phyloP scores from a whole-genome alignment of 2,329 filamentous ascomycete genomes.

The Nigrospora sphaerica region DNA sequence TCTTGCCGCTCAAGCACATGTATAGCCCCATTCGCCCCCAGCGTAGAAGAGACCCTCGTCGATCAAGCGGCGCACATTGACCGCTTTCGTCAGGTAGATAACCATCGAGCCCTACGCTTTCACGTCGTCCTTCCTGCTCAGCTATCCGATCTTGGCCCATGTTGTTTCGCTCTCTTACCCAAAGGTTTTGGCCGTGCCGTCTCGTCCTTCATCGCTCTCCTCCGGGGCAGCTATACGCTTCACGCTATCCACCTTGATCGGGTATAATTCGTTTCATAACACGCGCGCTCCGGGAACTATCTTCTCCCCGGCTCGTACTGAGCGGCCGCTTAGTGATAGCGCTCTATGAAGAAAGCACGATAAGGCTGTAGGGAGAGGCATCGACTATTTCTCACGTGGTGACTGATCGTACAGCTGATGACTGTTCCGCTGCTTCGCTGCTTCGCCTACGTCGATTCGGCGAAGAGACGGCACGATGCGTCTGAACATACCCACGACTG shows the following conservation, averaged over 20 bases:
- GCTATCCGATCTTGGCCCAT: slow-evolving; percentile 15
- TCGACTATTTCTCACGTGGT: too few species aligned
- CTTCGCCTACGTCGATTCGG: too few species aligned
- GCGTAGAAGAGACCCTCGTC: slow-evolving; percentile 13
- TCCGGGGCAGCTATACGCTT: not conserved
- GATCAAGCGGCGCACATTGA: slow-evolving; percentile 8
- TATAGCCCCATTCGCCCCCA: slow-evolving; percentile 10
- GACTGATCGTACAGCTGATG: too few species aligned
- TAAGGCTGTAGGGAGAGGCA: too few species aligned
- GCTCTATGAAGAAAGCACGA: too few species aligned
- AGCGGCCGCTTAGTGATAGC: too few species aligned
- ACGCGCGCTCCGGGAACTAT: too few species aligned
- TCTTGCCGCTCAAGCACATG: slow-evolving; percentile 11
- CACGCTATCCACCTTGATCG: not conserved
- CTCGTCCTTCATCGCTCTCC: slow-evolving; percentile 1
- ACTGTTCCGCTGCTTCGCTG: too few species aligned
- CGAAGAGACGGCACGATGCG: too few species aligned
- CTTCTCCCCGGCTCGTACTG: too few species aligned
- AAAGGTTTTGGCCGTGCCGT: slow-evolving; percentile 9
- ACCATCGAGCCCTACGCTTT: slow-evolving; percentile 19
- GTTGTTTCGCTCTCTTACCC: slow-evolving; percentile 14
- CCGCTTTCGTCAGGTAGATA: slow-evolving; percentile 12
- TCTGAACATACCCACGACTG: too few species aligned
- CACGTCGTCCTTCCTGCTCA: slow-evolving; percentile 12
- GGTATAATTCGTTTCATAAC: too few species aligned